phyloP scores from a whole-genome alignment of 2,329 filamentous ascomycete genomes.

The Sarocladium oryzae region DNA sequence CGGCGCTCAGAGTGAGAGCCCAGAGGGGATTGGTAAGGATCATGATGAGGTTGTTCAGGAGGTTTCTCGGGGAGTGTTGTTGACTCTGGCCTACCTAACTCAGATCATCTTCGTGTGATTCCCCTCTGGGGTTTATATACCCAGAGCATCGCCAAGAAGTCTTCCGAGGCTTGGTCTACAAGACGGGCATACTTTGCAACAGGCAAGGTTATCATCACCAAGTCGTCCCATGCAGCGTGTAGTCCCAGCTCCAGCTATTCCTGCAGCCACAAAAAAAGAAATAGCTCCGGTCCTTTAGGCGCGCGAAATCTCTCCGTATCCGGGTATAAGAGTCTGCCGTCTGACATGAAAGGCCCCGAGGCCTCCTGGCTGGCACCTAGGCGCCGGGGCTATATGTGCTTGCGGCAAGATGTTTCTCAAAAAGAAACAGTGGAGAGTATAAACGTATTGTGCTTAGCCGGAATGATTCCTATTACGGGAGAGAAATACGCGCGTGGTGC shows the following conservation, averaged over 20 bases:
- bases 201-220: no score
- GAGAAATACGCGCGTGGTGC: not conserved
- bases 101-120: not conserved
- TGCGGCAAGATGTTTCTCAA: no score
- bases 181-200: no score
- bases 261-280: no score
- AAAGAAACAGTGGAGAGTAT: no score
- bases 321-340: no score
- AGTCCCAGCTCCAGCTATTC: not conserved
- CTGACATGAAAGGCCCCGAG: no score
- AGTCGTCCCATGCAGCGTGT: not conserved
- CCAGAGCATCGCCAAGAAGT: not conserved
- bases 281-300: not conserved
- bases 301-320: not conserved
- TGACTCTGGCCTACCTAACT: not conserved
- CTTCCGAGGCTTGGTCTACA: no score
- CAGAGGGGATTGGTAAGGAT: not conserved
- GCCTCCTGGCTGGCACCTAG: no score
- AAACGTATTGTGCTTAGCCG: no score
- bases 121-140: not conserved
- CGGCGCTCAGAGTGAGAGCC: not conserved
- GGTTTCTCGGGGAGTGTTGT: not conserved
- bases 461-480: no score
- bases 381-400: no score
- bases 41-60: not conserved